Base-by-base conservation (phyloP, 176 grass and related monocot genomes). In the Urochloa ruziziensis region DNA sequence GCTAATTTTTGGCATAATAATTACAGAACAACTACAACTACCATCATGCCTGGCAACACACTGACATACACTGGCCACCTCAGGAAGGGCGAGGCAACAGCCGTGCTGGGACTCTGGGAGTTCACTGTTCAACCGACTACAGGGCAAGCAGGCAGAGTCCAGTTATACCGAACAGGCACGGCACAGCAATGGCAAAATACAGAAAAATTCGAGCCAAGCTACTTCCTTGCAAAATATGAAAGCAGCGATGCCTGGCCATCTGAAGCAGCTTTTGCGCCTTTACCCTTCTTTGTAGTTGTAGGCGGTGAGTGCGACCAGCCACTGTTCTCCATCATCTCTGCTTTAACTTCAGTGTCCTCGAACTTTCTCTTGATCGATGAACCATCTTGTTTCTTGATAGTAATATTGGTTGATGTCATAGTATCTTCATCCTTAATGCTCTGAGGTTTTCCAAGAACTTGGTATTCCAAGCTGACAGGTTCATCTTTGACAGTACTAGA, bases 231-330 rank as follows among this genome's bases (percentile, higher is more conserved):
- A 88, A 94, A 94, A 89, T 90, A 98, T 1, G 90, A 90, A 79
- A 94, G 75, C 78, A 98, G 79, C 15, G 95, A 98, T 28, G 80
- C 25, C 83, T 98, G 95, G 39, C 86, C 82, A 58, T 89, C 86
- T 30, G 72, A 78, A 49, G 51, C 52, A 61, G 73, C 49, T 75
- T 94, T 93, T 30, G 68, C 28, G 10, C 15, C 73, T 24, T 82
- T 88, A 77, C 47, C 74, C 73, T 90, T 92, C 81, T 86, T 98
- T 80, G 48, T 46, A 43, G 64, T 98, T 80, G 48, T 46, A 43
- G 64, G 60, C 25, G 3, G 40, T 27, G 44, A 35, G 27, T 29
- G 28, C 34, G n/a, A 78, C 2, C 46, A 36, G 53, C 32, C 65
- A 4, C 52, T 58, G 10, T 83, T 83, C 24, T 52, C 49, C 27